Evolutionary conservation across 2,329 filamentous ascomycete species (phyloP).

Genomic region (Didymella keratinophila): DNA sequence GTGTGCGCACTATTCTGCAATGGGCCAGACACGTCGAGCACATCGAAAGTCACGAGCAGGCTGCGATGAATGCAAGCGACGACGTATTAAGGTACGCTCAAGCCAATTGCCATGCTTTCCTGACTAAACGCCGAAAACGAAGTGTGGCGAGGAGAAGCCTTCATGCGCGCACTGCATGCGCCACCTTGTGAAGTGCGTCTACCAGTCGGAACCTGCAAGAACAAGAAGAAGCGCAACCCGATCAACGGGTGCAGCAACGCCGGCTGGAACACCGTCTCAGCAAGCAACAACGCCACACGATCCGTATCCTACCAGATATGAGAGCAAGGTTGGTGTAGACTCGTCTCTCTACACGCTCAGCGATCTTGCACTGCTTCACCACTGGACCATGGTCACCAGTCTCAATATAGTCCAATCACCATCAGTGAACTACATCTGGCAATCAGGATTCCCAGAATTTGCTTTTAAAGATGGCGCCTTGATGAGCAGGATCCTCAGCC

Average conservation of each 20-base stretch:
- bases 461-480: constrained; percentile 20
- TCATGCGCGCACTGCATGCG: constrained; percentile 23
- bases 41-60: constrained; percentile 31
- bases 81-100: constrained; percentile 31
- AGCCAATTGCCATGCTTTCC: no score
- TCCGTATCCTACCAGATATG: constrained; percentile 3
- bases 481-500: constrained; percentile 28
- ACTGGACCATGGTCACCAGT: constrained; percentile 28
- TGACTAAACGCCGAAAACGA: background rate
- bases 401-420: constrained; percentile 22
- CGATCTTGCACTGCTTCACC: constrained; percentile 28
- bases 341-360: constrained; percentile 20
- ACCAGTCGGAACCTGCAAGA: background rate
- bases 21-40: constrained; percentile 23
- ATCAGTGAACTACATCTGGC: constrained; percentile 25
- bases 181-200: constrained; percentile 19
- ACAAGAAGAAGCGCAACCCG: background rate
- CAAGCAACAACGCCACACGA: background rate
- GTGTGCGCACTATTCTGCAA: constrained; percentile 4
- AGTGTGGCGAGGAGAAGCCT: constrained; percentile 27
- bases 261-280: background rate
- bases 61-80: constrained; percentile 30
- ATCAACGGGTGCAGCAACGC: background rate
- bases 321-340: constrained; percentile 4
- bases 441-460: constrained; percentile 20